phyloP scores from a whole-genome alignment of 768 basidiomycete genomes.

The Russula compacta region DNA sequence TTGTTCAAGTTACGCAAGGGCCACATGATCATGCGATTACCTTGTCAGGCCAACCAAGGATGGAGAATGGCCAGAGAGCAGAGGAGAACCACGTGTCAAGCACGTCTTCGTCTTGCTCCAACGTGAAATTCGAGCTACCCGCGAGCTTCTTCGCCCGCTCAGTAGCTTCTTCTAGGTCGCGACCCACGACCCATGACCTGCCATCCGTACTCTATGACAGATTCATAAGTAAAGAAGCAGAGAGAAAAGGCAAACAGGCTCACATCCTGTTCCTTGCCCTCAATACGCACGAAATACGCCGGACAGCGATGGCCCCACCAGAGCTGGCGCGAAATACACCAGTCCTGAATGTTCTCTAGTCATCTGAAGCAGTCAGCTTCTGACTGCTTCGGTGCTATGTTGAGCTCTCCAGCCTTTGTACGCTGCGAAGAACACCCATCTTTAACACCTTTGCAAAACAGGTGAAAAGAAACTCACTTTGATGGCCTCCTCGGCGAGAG shows the following conservation, averaged over 20 bases:
- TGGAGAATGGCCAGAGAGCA: slow-evolving; percentile 95
- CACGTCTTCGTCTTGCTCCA: slow-evolving; percentile 94
- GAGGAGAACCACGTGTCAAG: slow-evolving; percentile 99
- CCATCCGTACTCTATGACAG: slow-evolving; percentile 49
- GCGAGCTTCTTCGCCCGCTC: slow-evolving; percentile 65
- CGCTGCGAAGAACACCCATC: slow-evolving; percentile 40
- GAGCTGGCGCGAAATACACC: slow-evolving; percentile 97
- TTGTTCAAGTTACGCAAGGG: background rate
- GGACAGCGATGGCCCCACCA: slow-evolving; percentile 99
- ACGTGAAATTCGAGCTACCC: slow-evolving; percentile 52
- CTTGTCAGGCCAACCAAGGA: slow-evolving; percentile 95
- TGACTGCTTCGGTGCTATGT: slow-evolving; percentile 73
- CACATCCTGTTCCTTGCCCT: slow-evolving; percentile 64
- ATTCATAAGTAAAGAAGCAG: slow-evolving; percentile 24
- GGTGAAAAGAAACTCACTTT: slow-evolving; percentile 39
- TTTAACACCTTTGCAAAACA: slow-evolving; percentile 25
- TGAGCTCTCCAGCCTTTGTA: slow-evolving; percentile 78
- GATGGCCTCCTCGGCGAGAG: slow-evolving; percentile 82
- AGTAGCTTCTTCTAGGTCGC: slow-evolving; percentile 66
- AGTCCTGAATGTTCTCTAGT: slow-evolving; percentile 93
- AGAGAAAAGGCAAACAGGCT: slow-evolving; percentile 19
- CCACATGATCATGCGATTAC: slow-evolving; percentile 29
- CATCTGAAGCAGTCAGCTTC: slow-evolving; percentile 95
- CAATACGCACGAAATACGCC: slow-evolving; percentile 84
- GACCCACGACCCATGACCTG: slow-evolving; percentile 87